Evolutionary conservation across 148 eudicot genomes (phyloP).

Genomic region (Camellia granthamiana): DNA sequence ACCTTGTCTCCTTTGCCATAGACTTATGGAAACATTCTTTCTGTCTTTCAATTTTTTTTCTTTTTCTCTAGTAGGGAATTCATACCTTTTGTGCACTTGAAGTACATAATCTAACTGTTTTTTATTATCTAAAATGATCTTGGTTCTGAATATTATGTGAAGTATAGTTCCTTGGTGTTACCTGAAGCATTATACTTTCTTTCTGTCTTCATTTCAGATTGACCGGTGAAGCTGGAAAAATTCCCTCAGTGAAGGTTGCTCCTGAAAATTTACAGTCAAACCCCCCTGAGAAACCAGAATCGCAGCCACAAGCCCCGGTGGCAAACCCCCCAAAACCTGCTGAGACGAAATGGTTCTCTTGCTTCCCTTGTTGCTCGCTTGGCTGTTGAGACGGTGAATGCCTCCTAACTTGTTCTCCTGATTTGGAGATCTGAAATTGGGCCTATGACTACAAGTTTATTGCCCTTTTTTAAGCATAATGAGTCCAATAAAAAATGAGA

Average conservation of each 20-base stretch:
- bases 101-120: not conserved
- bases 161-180: too few species aligned
- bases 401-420: not conserved
- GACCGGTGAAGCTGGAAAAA: conserved; percentile 21
- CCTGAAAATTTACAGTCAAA: conserved; percentile 11
- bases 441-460: not conserved
- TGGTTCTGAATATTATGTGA: too few species aligned
- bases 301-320: conserved; percentile 4
- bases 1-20: not conserved
- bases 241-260: conserved; percentile 11
- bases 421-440: not conserved
- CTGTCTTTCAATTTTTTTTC: not conserved
- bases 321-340: conserved; percentile 11
- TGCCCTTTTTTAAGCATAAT: not conserved
- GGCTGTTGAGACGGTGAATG: conserved; percentile 27
- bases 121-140: not conserved
- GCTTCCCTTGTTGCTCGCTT: conserved; percentile 27
- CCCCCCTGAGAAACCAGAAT: conserved; percentile 17
- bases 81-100: not conserved
- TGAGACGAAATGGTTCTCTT: conserved; percentile 27
- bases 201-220: conserved; percentile 29
- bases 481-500: not conserved
- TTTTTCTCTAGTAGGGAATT: not conserved
- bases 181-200: conserved; percentile 2
- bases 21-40: not conserved